phyloP scores from a whole-genome alignment of 108 stramenopile species.

The Schizochytrium sp. region DNA sequence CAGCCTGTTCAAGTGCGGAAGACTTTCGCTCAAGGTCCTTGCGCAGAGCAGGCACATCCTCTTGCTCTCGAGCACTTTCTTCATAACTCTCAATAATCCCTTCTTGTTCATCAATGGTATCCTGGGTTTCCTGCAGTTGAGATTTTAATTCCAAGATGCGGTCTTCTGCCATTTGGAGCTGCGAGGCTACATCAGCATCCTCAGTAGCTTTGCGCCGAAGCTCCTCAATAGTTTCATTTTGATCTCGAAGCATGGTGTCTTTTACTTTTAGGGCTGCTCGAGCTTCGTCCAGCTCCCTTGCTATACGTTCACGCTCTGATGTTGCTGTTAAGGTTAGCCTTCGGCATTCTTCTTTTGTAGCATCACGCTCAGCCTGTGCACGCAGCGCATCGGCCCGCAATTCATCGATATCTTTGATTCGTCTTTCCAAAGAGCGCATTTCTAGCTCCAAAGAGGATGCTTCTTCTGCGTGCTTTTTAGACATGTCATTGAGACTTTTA shows the following conservation, averaged over 20 bases:
- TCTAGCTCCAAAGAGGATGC: not conserved
- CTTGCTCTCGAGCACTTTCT: constrained; percentile 4
- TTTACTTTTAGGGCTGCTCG: not conserved
- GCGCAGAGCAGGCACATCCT: not conserved
- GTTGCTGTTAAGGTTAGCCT: not conserved
- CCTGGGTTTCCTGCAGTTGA: not conserved
- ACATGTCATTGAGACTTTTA: not conserved
- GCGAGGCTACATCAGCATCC: not conserved
- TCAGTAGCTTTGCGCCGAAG: not conserved
- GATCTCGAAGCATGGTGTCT: constrained; percentile 15
- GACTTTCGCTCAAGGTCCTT: constrained; percentile 44
- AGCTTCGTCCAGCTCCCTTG: constrained; percentile 13
- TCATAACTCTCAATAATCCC: constrained; percentile 41
- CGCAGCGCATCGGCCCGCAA: constrained; percentile 18
- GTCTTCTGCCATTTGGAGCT: not conserved
- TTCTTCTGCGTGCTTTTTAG: not conserved
- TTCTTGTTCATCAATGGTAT: constrained; percentile 38
- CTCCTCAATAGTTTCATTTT: not conserved
- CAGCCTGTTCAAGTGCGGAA: not conserved
- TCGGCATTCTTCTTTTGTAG: not conserved
- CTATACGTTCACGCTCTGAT: not conserved
- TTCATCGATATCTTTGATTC: constrained; percentile 7
- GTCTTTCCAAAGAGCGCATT: not conserved
- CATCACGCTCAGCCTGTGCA: constrained; percentile 33
- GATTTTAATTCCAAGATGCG: constrained; percentile 22